phyloP scores from a whole-genome alignment of 1,284 basidiomycete genomes.

The Ceratobasidium sp. region DNA sequence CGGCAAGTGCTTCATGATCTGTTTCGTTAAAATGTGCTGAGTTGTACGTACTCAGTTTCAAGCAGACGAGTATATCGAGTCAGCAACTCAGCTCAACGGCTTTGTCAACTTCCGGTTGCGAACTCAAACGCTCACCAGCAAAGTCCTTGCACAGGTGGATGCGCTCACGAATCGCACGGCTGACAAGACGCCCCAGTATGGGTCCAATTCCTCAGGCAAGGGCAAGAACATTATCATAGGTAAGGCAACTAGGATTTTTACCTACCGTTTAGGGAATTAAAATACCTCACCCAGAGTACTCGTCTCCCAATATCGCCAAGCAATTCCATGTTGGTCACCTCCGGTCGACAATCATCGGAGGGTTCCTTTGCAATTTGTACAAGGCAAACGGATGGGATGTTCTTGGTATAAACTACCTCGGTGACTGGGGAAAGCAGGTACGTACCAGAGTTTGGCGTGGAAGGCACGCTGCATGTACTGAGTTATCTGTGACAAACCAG shows the following conservation, averaged over 20 bases:
- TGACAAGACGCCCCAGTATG: conserved; percentile 73
- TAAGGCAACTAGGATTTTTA: not conserved
- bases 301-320: conserved; percentile 98
- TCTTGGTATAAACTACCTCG: conserved; percentile 91
- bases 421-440: conserved; percentile 88
- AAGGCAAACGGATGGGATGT: conserved; percentile 95
- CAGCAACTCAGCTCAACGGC: conserved; percentile 75
- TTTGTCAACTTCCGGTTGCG: conserved; percentile 88
- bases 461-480: not conserved
- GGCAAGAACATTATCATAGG: conserved; percentile 82
- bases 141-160: conserved; percentile 87
- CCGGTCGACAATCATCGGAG: conserved; percentile 97
- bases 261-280: not conserved
- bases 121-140: conserved; percentile 76
- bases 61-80: conserved; percentile 75
- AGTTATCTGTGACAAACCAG: conserved; percentile 55
- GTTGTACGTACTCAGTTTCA: conserved; percentile 66
- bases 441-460: not conserved
- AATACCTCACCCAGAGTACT: conserved; percentile 74
- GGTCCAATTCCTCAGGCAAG: conserved; percentile 77
- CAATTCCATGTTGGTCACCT: conserved; percentile 98
- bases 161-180: conserved; percentile 72
- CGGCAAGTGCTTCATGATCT: conserved; percentile 65
- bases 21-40: not conserved
- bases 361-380: conserved; percentile 93